phyloP scores from a whole-genome alignment of 176 grass and related monocot genomes.

The Musa schizocarpa region DNA sequence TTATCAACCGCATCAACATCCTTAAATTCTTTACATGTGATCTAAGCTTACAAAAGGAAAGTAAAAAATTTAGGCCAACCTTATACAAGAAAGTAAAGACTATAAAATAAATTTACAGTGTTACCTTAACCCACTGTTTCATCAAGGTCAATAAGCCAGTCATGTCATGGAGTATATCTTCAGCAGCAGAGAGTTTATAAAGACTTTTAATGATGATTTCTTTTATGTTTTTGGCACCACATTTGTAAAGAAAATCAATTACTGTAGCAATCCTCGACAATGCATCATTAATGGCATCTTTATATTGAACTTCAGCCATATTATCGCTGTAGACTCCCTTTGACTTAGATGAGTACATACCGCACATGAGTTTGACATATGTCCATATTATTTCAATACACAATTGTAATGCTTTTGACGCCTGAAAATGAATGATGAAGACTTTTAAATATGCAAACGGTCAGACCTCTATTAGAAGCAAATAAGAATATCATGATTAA shows the following conservation, averaged over 20 bases:
- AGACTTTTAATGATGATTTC: constrained; percentile 53
- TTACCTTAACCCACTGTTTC: constrained; percentile 82
- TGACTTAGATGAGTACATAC: constrained; percentile 19
- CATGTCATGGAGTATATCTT: constrained; percentile 20
- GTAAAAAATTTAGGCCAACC: not conserved
- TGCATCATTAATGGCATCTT: constrained; percentile 49
- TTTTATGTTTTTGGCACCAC: constrained; percentile 26
- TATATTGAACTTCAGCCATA: constrained; percentile 18
- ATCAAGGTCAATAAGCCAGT: constrained; percentile 46
- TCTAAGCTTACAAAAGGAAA: constrained; percentile 31
- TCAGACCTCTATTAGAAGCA: not conserved
- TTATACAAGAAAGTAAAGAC: not conserved
- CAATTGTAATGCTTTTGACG: constrained; percentile 42
- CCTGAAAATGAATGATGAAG: constrained; percentile 27
- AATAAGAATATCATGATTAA: too few relatives aligned
- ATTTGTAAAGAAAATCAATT: constrained; percentile 44
- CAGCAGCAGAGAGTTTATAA: constrained; percentile 34
- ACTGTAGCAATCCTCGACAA: constrained; percentile 43
- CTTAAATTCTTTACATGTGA: constrained; percentile 38
- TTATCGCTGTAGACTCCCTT: constrained; percentile 9
- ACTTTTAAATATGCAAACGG: not conserved
- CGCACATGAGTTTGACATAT: constrained; percentile 20
- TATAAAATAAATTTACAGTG: constrained; percentile 1
- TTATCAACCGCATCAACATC: constrained; percentile 22
- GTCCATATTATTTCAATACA: constrained; percentile 54